Evolutionary conservation across 441 rosid species (phyloP).

Genomic region (Eruca vesicaria): DNA sequence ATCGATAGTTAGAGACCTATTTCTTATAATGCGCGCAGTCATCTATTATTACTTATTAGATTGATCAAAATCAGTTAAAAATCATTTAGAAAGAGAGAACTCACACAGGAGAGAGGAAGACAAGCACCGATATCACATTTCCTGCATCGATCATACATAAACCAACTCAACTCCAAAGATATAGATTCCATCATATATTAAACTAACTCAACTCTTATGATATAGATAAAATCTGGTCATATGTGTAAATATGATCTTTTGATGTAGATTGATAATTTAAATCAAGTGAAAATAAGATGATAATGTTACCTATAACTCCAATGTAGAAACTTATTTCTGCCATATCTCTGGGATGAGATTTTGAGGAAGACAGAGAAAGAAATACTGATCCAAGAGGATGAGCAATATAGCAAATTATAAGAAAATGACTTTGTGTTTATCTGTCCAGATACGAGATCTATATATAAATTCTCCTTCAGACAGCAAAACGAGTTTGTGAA

Average conservation of each 20-base stretch:
- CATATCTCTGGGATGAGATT: slow-evolving; percentile 31
- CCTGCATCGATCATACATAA: too few relatives aligned
- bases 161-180: too few relatives aligned
- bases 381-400: not conserved
- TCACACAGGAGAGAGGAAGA: slow-evolving; percentile 86
- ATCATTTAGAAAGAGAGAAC: slow-evolving; percentile 21
- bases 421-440: too few relatives aligned
- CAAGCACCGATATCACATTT: slow-evolving; percentile 63
- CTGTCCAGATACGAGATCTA: too few relatives aligned
- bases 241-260: not conserved
- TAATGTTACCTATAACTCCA: slow-evolving; percentile 51
- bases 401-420: slow-evolving; percentile 5
- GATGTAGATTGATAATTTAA: not conserved
- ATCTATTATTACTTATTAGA: not conserved
- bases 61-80: not conserved
- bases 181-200: slow-evolving; percentile 12
- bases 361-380: slow-evolving; percentile 15
- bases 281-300: slow-evolving; percentile 9
- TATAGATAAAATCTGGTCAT: not conserved
- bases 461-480: slow-evolving; percentile 14
- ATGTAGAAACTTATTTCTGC: slow-evolving; percentile 41
- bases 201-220: not conserved
- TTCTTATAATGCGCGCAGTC: not conserved
- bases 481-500: slow-evolving; percentile 4
- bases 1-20: not conserved